Evolutionary conservation across 306 rosid genomes (phyloP).

Genomic region (Rosa persica): DNA sequence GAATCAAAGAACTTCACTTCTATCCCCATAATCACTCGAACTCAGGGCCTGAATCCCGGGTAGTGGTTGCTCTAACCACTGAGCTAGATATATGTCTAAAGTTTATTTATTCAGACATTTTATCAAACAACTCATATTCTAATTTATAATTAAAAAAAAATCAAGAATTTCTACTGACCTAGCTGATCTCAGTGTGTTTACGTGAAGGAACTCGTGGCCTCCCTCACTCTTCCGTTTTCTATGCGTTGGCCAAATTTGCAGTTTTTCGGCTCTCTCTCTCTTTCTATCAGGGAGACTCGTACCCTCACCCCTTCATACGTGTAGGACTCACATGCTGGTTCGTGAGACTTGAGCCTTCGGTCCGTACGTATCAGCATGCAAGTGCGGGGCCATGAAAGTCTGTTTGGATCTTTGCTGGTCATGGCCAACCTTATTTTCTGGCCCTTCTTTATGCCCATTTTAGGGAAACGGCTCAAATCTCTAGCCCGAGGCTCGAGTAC

Average conservation of each 20-base stretch:
- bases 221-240: background rate
- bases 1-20: too few relatives aligned
- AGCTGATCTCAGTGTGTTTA: background rate
- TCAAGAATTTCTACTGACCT: background rate
- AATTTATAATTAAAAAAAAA: background rate
- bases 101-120: background rate
- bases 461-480: background rate
- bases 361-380: conserved; percentile 19
- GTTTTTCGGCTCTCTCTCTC: conserved; percentile 3
- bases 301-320: background rate
- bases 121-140: background rate
- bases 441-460: conserved; percentile 1
- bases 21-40: too few relatives aligned
- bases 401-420: conserved; percentile 11
- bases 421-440: conserved; percentile 13
- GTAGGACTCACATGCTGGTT: conserved; percentile 11
- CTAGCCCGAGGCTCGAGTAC: background rate
- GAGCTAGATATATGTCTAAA: too few relatives aligned
- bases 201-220: conserved; percentile 3
- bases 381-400: background rate
- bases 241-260: conserved; percentile 5
- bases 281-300: background rate
- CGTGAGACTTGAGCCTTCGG: conserved; percentile 5
- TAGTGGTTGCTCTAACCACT: too few relatives aligned
- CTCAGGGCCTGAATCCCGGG: too few relatives aligned